A percentile compares a stretch with the other conserved stretches of the same genome.
phyloP scores from a whole-genome alignment of 2,329 filamentous ascomycete species.

The Neofusicoccum umdonicola region DNA sequence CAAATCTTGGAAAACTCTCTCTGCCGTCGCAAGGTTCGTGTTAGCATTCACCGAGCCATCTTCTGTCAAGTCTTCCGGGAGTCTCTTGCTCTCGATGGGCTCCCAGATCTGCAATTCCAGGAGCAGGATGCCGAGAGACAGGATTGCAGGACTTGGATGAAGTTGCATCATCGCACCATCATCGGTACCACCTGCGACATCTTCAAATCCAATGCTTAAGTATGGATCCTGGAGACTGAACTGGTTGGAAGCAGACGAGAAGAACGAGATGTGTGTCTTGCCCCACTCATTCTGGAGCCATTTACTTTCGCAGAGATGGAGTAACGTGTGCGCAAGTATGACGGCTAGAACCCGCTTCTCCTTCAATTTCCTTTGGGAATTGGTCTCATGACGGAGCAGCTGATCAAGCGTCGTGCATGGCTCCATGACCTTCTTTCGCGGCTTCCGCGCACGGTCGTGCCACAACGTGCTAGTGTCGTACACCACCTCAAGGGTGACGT shows the following conservation, averaged over 20 bases:
- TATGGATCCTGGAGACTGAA: neutral
- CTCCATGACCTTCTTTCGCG: neutral
- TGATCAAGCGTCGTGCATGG: neutral
- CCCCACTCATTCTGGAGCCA: neutral
- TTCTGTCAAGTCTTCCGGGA: neutral
- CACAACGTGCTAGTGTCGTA: too few species aligned
- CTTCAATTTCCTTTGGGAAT: neutral
- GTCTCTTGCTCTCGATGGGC: neutral
- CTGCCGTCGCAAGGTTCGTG: constrained; percentile 7
- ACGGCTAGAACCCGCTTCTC: constrained; percentile 11
- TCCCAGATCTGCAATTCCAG: constrained; percentile 10
- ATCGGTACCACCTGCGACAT: neutral
- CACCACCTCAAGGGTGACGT: neutral
- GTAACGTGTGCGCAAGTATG: constrained; percentile 11
- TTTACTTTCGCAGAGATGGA: neutral
- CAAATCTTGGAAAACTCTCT: neutral
- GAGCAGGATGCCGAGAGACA: constrained; percentile 1
- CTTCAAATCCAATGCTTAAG: neutral
- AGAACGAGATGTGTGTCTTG: constrained; percentile 2
- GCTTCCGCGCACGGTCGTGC: neutral
- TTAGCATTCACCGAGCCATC: neutral
- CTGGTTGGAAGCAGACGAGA: neutral
- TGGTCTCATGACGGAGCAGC: neutral
- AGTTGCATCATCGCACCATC: neutral
- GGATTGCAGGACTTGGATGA: neutral